Conservation (phyloP, 768 basidiomycete species). For the Rhizopogon vulgaris region DNA sequence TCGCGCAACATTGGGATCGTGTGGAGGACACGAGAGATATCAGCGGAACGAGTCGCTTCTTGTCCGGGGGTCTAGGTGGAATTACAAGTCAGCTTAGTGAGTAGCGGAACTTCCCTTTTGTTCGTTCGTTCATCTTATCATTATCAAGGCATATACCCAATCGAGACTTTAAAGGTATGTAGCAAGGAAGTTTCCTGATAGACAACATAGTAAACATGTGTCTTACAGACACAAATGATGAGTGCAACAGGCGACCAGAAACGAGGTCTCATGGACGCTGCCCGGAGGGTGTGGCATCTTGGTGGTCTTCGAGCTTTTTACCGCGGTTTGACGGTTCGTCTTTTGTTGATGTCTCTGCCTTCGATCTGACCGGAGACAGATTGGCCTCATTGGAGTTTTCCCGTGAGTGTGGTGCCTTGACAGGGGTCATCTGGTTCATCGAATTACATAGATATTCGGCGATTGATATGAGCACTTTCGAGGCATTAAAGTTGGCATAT, state of each 20-base stretch:
- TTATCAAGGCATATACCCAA: slow-evolving; percentile 81
- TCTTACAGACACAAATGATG: slow-evolving; percentile 86
- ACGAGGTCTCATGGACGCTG: slow-evolving; percentile 55
- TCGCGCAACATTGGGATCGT: slow-evolving; percentile 86
- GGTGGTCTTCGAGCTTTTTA: slow-evolving; percentile 86
- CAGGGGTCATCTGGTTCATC: slow-evolving; percentile 2
- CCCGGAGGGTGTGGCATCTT: slow-evolving; percentile 66
- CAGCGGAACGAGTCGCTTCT: slow-evolving; percentile 85
- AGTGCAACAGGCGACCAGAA: slow-evolving; percentile 63
- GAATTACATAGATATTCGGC: slow-evolving; percentile 63
- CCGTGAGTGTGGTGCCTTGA: slow-evolving; percentile 51
- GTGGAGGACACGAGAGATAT: slow-evolving; percentile 88
- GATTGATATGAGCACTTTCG: slow-evolving; percentile 97
- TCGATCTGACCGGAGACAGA: slow-evolving; percentile 39
- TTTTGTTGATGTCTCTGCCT: slow-evolving; percentile 5
- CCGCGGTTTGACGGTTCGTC: slow-evolving; percentile 78
- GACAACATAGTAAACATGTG: slow-evolving; percentile 1
- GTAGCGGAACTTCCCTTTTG: slow-evolving; percentile 20
- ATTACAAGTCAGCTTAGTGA: slow-evolving; percentile 84
- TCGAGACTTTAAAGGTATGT: slow-evolving; percentile 88
- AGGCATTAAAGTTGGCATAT: slow-evolving; percentile 91
- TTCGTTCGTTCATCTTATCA: slow-evolving; percentile 10
- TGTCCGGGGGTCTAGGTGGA: slow-evolving; percentile 96
- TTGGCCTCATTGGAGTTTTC: slow-evolving; percentile 94
- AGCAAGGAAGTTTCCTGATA: not conserved